phyloP scores from a whole-genome alignment of 495 filamentous ascomycete genomes.

The Hamigera avellanea region DNA sequence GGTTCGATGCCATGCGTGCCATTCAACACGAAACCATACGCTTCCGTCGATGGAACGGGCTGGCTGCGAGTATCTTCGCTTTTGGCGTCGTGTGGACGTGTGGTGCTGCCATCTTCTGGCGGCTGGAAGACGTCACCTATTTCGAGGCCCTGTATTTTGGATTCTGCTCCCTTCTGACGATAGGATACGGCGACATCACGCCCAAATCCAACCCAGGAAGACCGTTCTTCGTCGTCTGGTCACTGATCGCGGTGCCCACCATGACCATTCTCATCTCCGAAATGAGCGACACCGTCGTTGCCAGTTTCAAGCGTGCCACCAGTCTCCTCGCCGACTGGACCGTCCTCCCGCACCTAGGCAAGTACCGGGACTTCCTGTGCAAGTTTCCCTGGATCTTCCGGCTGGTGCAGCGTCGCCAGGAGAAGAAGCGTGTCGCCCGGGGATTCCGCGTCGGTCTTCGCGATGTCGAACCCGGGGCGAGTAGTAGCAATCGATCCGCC shows the following conservation, averaged over 20 bases:
- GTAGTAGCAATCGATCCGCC: background rate
- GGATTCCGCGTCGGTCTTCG: slow-evolving; percentile 32
- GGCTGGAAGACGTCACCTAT: slow-evolving; percentile 46
- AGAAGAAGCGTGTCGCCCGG: slow-evolving; percentile 32
- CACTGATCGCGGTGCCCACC: slow-evolving; percentile 50
- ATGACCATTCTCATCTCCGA: slow-evolving; percentile 57
- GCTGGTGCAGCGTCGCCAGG: slow-evolving; percentile 22
- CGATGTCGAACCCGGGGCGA: slow-evolving; percentile 1
- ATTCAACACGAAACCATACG: slow-evolving; percentile 54
- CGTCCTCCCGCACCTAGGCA: slow-evolving; percentile 41
- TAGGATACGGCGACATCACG: slow-evolving; percentile 80
- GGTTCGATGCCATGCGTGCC: slow-evolving; percentile 72
- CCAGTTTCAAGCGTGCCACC: slow-evolving; percentile 42
- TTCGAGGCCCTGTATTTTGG: slow-evolving; percentile 75
- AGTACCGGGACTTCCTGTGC: slow-evolving; percentile 31
- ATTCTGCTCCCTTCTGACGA: slow-evolving; percentile 71
- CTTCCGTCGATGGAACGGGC: slow-evolving; percentile 57
- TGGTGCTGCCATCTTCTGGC: slow-evolving; percentile 68
- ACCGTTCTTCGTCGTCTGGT: slow-evolving; percentile 86
- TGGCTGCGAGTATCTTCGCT: slow-evolving; percentile 53
- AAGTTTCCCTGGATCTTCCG: slow-evolving; percentile 28
- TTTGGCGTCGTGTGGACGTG: slow-evolving; percentile 65
- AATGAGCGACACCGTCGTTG: slow-evolving; percentile 52
- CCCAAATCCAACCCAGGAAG: slow-evolving; percentile 63
- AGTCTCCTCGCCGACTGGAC: slow-evolving; percentile 44